Base-by-base conservation (phyloP, 2,329 filamentous ascomycete species). In the Claviceps purpurea region DNA sequence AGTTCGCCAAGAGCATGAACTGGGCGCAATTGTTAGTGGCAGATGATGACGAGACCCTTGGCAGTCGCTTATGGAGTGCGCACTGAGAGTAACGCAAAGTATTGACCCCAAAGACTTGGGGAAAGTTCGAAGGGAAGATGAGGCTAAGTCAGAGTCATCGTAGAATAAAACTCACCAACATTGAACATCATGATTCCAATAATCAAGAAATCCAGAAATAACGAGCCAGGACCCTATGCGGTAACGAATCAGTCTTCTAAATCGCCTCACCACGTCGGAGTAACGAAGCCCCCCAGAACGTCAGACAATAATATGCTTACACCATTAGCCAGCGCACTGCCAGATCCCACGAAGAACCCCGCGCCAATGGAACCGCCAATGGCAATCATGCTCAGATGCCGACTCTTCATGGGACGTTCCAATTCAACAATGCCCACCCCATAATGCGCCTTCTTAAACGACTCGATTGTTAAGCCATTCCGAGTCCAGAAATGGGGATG, bases 321-420 rank as follows among this genome's bases (percentile, higher is more conserved):
- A 64, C 76, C 76, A 24, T 60, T 71, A 55, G 58, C 56, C 13
- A 81, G 66, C 52, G 75, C 75, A 56, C 68, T 62, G 54, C 77
- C 77, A 11, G 75, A 77, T 59, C 78, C 77, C 56, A 81, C 78
- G 64, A 80, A 81, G 70, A 81, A 79, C 65, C 78, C 78, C 55
- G 78, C 77, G 61, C 78, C 78, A 46, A 81, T 81, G 24, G 52
- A 54, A n/a, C 52, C 52, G 22, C 52, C 75, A 52, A 79, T 77
- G 58, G 75, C 74, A 63, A 78, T 78, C 76, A 79, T 78, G 64
- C 79, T 74, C 59, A 80, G 65, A 64, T 79, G 77, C 58, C 77
- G 73, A 42, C 67, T 66, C 67, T 74, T 73, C 68, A 80, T 75
- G 56, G 65, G 61, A 47, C 67, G 64, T 53, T 72, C 67, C 10